Evolutionary conservation across 2,329 filamentous ascomycete genomes (phyloP), one percentile per base, ranked within the genome.

Genomic region (Penicillium rolfsii): DNA sequence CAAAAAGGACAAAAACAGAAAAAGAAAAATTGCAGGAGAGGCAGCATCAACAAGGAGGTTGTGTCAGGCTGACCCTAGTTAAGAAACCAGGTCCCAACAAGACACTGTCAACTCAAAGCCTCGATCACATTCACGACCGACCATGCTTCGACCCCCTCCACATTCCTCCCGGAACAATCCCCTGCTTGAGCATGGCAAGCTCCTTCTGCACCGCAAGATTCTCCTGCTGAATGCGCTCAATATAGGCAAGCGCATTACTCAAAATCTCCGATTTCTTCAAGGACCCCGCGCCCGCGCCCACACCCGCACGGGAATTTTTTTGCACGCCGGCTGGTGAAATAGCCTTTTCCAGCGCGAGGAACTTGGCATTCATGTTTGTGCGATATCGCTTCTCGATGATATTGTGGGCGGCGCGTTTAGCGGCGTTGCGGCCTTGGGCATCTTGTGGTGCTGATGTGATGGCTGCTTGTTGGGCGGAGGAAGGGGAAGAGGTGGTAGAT

Each of bases 311-410:
- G 4, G 60, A 55, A 11, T 65, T 59, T 38, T 71, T 72, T 36
- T 69, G 67, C n/a, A 67, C 61, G 5, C 65, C 66, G 4, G 70
- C 65, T 43, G 66, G 61, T 1, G 66, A 69, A 60, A 77, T 76
- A 9, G 74, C 74, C 57, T 77, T 73, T 49, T 77, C 76, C n/a
- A 78, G 65, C 0, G 76, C 68, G 1, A 77, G 69, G 52, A 78
- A 77, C 48, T 78, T 78, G 67, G 76, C 74, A 53, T 78, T 78
- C 76, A 78, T 77, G 66, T 78, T 78, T 53, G 76, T 77, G 38
- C 76, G 74, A 59, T 78, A 78, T 11, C 76, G 76, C 63, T 77
- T 78, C 60, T 78, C 76, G 54, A 78, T 77, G 66, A 77, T 73
- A 64, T 78, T 78, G 66, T 78, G 76, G 3, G 76, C 76, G 16